Percentiles rank a stretch among this genome's conserved stretches.
Evolutionary conservation across 176 grass and related monocot genomes (phyloP).

Genomic region (Themeda triandra): DNA sequence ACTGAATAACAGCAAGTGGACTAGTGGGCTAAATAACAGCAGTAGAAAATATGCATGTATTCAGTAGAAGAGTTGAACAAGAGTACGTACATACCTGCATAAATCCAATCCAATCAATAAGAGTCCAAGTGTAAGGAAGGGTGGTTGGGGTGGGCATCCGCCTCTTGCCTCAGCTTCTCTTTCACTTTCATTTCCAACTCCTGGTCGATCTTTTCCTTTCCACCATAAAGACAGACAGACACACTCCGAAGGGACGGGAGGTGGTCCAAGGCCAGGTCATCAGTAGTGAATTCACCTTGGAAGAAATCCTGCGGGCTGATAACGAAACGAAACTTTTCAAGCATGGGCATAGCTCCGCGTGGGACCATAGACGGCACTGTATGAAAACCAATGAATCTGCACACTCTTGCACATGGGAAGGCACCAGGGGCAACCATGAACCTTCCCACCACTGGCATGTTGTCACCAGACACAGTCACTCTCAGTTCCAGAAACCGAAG

Average conservation of each 20-base stretch:
- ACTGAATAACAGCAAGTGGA: too few relatives aligned
- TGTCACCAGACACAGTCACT: accelerated
- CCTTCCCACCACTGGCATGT: background rate
- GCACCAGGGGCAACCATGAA: background rate
- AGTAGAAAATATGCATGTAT: too few relatives aligned
- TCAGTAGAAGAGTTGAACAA: too few relatives aligned
- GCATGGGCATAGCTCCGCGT: background rate
- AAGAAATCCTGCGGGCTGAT: accelerated
- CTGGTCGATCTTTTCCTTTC: too few relatives aligned
- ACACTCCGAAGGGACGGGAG: background rate
- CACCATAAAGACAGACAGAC: accelerated
- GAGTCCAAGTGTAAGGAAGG: too few relatives aligned
- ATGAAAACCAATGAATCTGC: background rate
- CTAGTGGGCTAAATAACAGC: too few relatives aligned
- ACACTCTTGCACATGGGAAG: background rate
- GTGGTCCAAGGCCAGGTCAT: background rate
- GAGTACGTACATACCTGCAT: too few relatives aligned
- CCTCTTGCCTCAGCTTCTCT: too few relatives aligned
- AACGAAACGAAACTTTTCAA: accelerated
- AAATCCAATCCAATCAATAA: too few relatives aligned
- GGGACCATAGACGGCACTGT: background rate
- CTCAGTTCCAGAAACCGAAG: background rate
- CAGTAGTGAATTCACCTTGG: background rate
- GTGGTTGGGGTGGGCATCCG: too few relatives aligned
- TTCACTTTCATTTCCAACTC: too few relatives aligned